Conservation (phyloP, 768 basidiomycete genomes). For the Auriscalpium vulgare region DNA sequence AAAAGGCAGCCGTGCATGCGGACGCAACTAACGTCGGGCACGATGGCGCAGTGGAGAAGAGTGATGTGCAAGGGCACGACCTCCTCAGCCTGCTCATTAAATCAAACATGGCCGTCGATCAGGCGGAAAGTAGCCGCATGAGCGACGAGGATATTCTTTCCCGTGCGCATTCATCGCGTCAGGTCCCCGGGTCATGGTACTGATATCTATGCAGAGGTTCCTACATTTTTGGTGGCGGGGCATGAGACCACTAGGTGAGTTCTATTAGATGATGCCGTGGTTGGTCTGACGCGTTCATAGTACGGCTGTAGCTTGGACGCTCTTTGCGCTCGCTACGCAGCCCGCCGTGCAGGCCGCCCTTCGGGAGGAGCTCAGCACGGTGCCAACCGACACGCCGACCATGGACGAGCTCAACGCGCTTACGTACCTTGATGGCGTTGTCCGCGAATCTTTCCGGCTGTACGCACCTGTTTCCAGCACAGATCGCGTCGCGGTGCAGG, state of each 20-base stretch:
- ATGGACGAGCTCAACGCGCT: slow-evolving; percentile 65
- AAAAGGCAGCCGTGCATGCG: slow-evolving; percentile 26
- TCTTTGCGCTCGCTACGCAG: slow-evolving; percentile 45
- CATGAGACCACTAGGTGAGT: slow-evolving; percentile 48
- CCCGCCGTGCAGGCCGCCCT: slow-evolving; percentile 46
- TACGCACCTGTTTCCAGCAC: slow-evolving; percentile 10
- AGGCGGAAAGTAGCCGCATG: slow-evolving; percentile 45
- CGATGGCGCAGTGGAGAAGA: slow-evolving; percentile 24
- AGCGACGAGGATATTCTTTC: slow-evolving; percentile 55
- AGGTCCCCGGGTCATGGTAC: background rate
- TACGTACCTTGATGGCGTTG: slow-evolving; percentile 44
- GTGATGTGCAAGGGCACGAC: slow-evolving; percentile 35
- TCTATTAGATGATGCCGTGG: background rate
- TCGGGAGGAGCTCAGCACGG: slow-evolving; percentile 44
- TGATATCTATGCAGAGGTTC: slow-evolving; percentile 36
- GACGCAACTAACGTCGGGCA: slow-evolving; percentile 13
- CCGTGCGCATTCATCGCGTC: slow-evolving; percentile 29
- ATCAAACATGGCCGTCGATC: slow-evolving; percentile 57
- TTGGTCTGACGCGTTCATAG: slow-evolving; percentile 1
- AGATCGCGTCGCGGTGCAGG: slow-evolving; percentile 6
- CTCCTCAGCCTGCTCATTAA: slow-evolving; percentile 51
- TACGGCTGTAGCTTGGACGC: slow-evolving; percentile 46
- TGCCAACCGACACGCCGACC: slow-evolving; percentile 48
- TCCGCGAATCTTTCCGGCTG: slow-evolving; percentile 8
- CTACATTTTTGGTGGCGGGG: slow-evolving; percentile 53